Base-by-base conservation (phyloP, 176 grass and related monocot genomes). In the Oryza meridionalis region DNA sequence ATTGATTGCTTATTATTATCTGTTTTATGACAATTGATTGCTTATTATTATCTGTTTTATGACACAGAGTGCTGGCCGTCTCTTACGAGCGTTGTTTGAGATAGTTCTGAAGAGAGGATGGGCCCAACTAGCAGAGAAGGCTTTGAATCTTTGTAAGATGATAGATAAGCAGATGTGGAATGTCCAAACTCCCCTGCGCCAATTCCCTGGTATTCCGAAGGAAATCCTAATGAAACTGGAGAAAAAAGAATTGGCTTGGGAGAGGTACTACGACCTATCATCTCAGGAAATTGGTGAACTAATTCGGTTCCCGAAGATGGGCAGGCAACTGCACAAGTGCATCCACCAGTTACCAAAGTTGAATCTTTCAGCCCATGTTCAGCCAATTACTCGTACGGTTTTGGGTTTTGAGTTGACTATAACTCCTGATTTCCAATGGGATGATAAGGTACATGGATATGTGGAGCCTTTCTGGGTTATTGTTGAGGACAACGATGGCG, bases 391-490 rank as follows among this genome's bases (percentile, higher is more conserved):
- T 65, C 93, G 91, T 15, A 93, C 91, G 0, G 81, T 98, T 83
- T 68, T 98, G 71, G 85, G 93, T 76, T 98, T 98, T 67, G 93
- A 98, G 78, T 77, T 98, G 73, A 93, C 87, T 9, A 95, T 98
- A 86, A 98, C 96, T 11, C 93, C 93, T 75, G 96, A 98, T 78
- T 98, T 98, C 77, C 88, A 91, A 51, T 98, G 92, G 96, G 96
- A 98, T 88, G 96, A 98, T 78, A 86, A 87, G 80, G 82, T 94
- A 9, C 96, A 98, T 88, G 96, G 96, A 37, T 95, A 95, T 80
- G 91, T 98, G 74, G 96, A 98, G 76, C 89, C 96, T 2, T 98
- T 98, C 84, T 98, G 93, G 96, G 89, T 98, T 73, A 98, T 98
- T n/a, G 93, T 98, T 17, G 96, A 98, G 89, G 96, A 95, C 83